Evolutionary conservation across 768 basidiomycete species (phyloP).

Genomic region (Kwoniella bestiolae): DNA sequence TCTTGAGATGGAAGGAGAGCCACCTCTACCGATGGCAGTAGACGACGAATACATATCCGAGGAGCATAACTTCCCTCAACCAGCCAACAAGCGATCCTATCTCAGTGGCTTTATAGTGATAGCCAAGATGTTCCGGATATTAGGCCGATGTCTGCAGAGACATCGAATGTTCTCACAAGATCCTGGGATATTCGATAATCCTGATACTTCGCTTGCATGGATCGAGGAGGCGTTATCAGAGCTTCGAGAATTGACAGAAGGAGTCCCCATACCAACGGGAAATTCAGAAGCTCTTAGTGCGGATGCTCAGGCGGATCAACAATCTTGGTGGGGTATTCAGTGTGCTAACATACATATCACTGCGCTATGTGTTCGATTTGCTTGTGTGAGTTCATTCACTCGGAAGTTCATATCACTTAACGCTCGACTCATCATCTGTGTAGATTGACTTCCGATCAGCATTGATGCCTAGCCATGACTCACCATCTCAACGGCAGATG

Average conservation of each 20-base stretch:
- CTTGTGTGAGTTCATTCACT: background rate
- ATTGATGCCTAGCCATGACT: background rate
- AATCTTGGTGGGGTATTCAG: background rate
- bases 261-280: background rate
- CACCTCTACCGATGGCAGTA: constrained; percentile 3
- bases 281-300: background rate
- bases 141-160: background rate
- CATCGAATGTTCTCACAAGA: background rate
- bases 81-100: background rate
- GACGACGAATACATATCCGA: constrained; percentile 7
- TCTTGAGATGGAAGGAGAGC: background rate
- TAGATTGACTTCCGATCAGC: background rate
- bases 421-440: background rate
- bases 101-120: constrained; percentile 4
- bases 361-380: background rate
- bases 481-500: background rate
- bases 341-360: constrained; percentile 2
- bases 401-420: background rate
- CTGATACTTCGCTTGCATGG: background rate
- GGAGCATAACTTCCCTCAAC: background rate
- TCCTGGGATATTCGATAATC: background rate
- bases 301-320: constrained; percentile 1
- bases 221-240: background rate
- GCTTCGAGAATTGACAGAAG: background rate
- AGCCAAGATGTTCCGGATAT: background rate